These are phyloP conservation scores for Saitozyma sp. DNA, from an alignment of 768 basidiomycete genomes.

Conservation along the genomic window DNA sequence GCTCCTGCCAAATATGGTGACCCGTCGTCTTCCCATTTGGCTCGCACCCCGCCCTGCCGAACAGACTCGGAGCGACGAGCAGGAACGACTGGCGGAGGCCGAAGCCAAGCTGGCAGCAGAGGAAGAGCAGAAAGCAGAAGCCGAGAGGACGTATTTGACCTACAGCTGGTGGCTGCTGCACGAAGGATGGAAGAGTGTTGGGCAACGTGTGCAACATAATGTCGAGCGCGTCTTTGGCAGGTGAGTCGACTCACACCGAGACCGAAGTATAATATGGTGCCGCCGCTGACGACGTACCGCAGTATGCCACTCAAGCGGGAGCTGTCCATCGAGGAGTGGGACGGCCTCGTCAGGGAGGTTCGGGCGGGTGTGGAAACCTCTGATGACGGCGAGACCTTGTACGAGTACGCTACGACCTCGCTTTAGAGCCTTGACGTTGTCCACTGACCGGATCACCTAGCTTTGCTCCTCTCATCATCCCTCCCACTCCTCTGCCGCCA, in stretches of 20 bases:
- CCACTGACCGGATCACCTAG: constrained; percentile 9
- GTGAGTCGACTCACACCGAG: constrained; percentile 56
- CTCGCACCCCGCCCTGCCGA: constrained; percentile 9
- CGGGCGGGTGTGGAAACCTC: constrained; percentile 71
- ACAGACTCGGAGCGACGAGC: constrained; percentile 38
- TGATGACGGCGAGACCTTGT: constrained; percentile 57
- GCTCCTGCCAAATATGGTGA: constrained; percentile 21
- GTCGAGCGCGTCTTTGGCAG: constrained; percentile 82
- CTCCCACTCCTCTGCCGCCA: constrained; percentile 28
- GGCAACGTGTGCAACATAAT: constrained; percentile 67
- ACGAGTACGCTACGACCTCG: constrained; percentile 28
- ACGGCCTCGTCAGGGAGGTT: constrained; percentile 69
- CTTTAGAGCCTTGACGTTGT: too few species aligned
- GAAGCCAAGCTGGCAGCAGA: constrained; percentile 20
- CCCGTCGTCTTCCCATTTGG: constrained; percentile 11
- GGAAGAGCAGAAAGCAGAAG: constrained; percentile 56
- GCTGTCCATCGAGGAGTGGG: constrained; percentile 68
- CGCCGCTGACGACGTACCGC: neutral
- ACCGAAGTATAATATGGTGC: neutral
- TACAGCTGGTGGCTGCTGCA: constrained; percentile 92
- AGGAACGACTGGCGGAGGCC: constrained; percentile 45
- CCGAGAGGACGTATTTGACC: constrained; percentile 76
- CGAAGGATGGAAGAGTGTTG: constrained; percentile 85
- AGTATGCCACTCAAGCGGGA: constrained; percentile 83
- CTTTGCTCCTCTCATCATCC: constrained; percentile 58